Evolutionary conservation across 164 flowering plant species (phyloP).

Genomic region (Piper longum): DNA sequence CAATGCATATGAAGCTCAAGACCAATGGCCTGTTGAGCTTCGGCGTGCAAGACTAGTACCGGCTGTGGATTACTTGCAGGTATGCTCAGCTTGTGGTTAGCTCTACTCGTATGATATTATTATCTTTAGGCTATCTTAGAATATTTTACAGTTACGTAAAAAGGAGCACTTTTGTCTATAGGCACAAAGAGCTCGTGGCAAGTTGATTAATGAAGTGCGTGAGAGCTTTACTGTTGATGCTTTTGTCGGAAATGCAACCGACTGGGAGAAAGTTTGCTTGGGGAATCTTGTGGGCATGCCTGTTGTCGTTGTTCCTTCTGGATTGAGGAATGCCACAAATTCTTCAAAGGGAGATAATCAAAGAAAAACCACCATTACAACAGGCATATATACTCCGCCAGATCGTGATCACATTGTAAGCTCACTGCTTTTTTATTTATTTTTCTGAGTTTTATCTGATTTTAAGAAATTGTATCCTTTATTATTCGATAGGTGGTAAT

Average conservation of each 20-base stretch:
- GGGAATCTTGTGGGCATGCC: constrained; percentile 93
- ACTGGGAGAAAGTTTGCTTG: constrained; percentile 86
- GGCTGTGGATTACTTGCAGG: constrained; percentile 91
- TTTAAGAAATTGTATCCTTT: background rate
- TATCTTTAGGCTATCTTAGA: too few relatives aligned
- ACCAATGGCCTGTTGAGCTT: constrained; percentile 83
- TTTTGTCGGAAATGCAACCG: constrained; percentile 75
- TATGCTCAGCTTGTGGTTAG: constrained; percentile 1
- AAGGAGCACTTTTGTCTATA: constrained; percentile 10
- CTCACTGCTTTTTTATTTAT: background rate
- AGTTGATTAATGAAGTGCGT: constrained; percentile 49
- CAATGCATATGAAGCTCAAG: constrained; percentile 80
- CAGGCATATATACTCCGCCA: constrained; percentile 89
- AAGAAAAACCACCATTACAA: constrained; percentile 49
- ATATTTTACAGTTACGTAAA: background rate
- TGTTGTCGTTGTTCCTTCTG: constrained; percentile 66
- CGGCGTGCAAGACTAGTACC: constrained; percentile 71
- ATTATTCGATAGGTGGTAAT: background rate
- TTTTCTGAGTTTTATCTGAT: background rate
- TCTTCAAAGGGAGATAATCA: constrained; percentile 35
- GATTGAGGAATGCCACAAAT: constrained; percentile 34
- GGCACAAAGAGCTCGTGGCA: constrained; percentile 93
- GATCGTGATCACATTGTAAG: constrained; percentile 72
- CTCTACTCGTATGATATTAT: background rate
- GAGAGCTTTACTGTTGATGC: constrained; percentile 73